These are phyloP conservation scores for Yamadazyma kanchanaburiensis DNA, from an alignment of 1,139 yeast genomes.

Conservation along the genomic window DNA sequence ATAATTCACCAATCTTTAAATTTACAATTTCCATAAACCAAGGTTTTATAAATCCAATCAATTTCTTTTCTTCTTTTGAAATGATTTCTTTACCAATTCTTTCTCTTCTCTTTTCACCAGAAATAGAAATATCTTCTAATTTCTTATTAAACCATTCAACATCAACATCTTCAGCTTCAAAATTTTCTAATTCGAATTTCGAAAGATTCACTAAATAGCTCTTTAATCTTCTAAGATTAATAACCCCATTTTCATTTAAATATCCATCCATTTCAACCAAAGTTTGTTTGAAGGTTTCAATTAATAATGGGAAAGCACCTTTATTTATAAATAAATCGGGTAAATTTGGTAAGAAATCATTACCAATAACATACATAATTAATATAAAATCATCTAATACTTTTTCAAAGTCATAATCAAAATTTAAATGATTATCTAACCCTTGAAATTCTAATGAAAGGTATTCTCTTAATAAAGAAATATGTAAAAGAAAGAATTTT, in stretches of 20 bases:
- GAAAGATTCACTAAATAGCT: conserved; percentile 71
- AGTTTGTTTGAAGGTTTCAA: conserved; percentile 83
- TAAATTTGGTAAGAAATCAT: conserved; percentile 96
- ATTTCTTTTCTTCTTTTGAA: conserved; percentile 68
- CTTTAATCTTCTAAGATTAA: conserved; percentile 68
- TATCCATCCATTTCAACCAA: conserved; percentile 78
- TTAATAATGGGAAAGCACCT: conserved; percentile 90
- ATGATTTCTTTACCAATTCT: conserved; percentile 64
- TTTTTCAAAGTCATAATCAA: conserved; percentile 83
- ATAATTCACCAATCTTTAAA: conserved; percentile 25
- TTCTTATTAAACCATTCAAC: conserved; percentile 89
- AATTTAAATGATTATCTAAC: conserved; percentile 56
- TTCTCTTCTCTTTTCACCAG: conserved; percentile 67
- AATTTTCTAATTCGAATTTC: conserved; percentile 74
- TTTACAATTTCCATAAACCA: conserved; percentile 55
- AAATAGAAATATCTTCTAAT: conserved; percentile 71
- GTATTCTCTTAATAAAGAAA: conserved; percentile 87
- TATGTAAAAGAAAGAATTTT: conserved; percentile 77
- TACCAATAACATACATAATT: conserved; percentile 92
- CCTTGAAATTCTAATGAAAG: conserved; percentile 81
- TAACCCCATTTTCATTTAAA: conserved; percentile 76
- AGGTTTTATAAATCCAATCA: conserved; percentile 59
- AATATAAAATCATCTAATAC: conserved; percentile 89
- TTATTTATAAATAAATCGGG: conserved; percentile 92
- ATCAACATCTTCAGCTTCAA: conserved; percentile 78